Evolutionary conservation across 73 alveolate genomes (phyloP).

Genomic region (Paraurostyla sp.): DNA sequence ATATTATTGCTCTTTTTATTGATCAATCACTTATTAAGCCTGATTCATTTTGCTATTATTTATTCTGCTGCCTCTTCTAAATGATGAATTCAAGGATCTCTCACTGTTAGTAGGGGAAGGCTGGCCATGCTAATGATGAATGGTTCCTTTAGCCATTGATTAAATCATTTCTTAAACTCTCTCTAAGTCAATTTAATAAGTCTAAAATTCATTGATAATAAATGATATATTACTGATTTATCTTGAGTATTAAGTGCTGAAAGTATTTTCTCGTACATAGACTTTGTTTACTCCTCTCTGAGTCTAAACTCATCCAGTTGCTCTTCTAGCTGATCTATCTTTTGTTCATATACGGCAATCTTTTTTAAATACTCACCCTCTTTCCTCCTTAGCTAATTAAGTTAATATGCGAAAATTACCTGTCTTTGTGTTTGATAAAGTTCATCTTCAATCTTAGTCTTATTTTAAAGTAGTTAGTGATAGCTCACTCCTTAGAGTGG

Average conservation of each 20-base stretch:
- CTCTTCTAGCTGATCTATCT: constrained; percentile 29
- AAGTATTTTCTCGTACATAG: constrained; percentile 36
- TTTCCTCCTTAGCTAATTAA: constrained; percentile 12
- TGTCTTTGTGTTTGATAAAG: constrained; percentile 33
- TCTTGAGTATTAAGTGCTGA: background rate
- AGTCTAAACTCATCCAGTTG: constrained; percentile 24
- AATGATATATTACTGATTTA: background rate
- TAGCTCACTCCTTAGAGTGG: constrained; percentile 23
- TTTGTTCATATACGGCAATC: constrained; percentile 24
- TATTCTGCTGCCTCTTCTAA: background rate
- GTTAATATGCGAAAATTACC: background rate
- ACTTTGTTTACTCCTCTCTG: background rate
- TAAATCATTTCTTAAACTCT: constrained; percentile 8
- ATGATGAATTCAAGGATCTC: constrained; percentile 18
- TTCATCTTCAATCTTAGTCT: constrained; percentile 47
- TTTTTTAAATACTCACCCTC: constrained; percentile 38
- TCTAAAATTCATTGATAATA: background rate
- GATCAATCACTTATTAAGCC: too few relatives aligned
- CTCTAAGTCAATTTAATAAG: background rate
- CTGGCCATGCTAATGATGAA: too few relatives aligned
- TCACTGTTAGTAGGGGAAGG: constrained; percentile 10
- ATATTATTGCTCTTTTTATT: background rate
- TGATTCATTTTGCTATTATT: background rate
- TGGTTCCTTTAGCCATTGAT: too few relatives aligned
- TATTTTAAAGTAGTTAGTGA: background rate